phyloP scores from a whole-genome alignment of 306 rosid genomes.

The Sechiopsis laciniata region DNA sequence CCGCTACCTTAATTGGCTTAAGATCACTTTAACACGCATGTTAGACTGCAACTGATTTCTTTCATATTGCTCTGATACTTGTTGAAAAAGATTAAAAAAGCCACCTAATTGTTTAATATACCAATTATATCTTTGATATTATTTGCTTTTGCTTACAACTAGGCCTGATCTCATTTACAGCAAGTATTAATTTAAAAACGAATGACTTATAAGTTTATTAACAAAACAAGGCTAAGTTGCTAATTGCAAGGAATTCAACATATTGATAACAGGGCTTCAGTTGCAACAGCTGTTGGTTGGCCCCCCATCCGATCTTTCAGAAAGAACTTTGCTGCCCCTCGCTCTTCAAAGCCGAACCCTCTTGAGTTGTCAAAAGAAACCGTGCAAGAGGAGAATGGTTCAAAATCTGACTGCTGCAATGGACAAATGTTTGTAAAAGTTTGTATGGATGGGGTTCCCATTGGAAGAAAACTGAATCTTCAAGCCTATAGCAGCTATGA shows the following conservation, averaged over 20 bases:
- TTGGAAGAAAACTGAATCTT: constrained; percentile 84
- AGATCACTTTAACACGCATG: background rate
- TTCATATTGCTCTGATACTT: background rate
- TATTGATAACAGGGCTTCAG: constrained; percentile 38
- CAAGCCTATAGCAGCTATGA: constrained; percentile 71
- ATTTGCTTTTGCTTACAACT: background rate
- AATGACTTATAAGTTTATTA: background rate
- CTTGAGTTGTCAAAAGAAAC: constrained; percentile 11
- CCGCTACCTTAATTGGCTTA: background rate
- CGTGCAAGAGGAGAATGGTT: constrained; percentile 25
- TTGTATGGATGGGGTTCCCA: constrained; percentile 81
- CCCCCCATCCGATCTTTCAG: constrained; percentile 80
- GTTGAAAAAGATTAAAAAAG: background rate
- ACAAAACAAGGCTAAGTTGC: background rate
- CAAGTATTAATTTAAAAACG: constrained; percentile 4
- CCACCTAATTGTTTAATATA: background rate
- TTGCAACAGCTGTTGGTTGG: constrained; percentile 78
- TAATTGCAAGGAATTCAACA: background rate
- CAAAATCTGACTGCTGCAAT: constrained; percentile 28
- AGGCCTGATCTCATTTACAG: background rate
- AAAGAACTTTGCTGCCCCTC: constrained; percentile 44
- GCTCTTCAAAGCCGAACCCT: constrained; percentile 5
- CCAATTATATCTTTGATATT: too few species aligned
- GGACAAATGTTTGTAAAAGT: constrained; percentile 64
- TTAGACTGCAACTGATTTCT: background rate